Percentiles rank a stretch among this genome's conserved stretches.
Evolutionary conservation across 352 stramenopile species (phyloP).

Genomic region (Pythium oligandrum): DNA sequence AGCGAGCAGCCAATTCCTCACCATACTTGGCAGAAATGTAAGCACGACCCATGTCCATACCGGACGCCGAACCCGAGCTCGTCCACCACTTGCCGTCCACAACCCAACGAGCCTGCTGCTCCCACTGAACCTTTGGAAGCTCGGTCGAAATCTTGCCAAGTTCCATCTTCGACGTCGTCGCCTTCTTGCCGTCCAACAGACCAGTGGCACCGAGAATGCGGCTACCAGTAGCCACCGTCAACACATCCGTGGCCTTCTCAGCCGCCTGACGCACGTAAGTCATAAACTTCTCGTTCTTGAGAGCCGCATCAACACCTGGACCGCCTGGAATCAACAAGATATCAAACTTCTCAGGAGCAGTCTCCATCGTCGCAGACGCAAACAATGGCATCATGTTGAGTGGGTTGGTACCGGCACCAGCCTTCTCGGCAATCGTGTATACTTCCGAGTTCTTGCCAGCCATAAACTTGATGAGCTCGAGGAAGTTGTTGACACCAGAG

Average conservation of each 20-base stretch:
- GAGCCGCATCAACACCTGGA: constrained; percentile 26
- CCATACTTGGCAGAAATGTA: constrained; percentile 32
- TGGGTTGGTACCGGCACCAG: no score
- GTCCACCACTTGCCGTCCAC: constrained; percentile 54
- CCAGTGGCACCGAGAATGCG: constrained; percentile 37
- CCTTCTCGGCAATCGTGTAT: constrained; percentile 35
- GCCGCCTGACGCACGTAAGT: constrained; percentile 29
- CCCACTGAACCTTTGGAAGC: constrained; percentile 37
- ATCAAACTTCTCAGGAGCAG: constrained; percentile 27
- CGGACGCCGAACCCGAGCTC: constrained; percentile 51
- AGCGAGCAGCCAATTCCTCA: constrained; percentile 17
- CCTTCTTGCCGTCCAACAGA: constrained; percentile 32
- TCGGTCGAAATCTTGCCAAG: constrained; percentile 30
- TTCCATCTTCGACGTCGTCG: constrained; percentile 63
- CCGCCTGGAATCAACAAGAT: constrained; percentile 42
- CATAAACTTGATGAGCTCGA: constrained; percentile 46
- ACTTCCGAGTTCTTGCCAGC: constrained; percentile 42
- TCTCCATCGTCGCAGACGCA: constrained; percentile 24
- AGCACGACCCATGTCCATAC: constrained; percentile 58
- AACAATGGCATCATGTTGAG: constrained; percentile 38
- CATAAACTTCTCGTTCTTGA: constrained; percentile 34
- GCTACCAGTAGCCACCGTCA: constrained; percentile 57
- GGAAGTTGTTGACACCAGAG: constrained; percentile 49
- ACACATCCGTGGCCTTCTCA: constrained; percentile 26
- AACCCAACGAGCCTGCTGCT: constrained; percentile 54